Conservation (phyloP, 352 stramenopile species). For the Globisporangium splendens region DNA sequence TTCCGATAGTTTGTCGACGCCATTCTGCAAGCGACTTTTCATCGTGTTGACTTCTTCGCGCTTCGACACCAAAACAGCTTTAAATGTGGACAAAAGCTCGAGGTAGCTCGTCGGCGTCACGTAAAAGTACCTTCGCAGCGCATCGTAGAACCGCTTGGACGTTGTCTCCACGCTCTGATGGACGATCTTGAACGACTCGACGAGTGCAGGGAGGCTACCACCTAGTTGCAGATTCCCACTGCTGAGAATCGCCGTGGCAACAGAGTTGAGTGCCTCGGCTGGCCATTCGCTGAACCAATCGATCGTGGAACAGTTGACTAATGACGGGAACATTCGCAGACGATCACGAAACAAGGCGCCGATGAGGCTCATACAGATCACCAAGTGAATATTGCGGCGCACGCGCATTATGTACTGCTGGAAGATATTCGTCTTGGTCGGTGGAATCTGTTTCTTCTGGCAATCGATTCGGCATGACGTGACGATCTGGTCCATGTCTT, state of each 20-base stretch:
- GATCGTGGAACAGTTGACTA: conserved; percentile 87
- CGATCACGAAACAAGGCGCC: conserved; percentile 77
- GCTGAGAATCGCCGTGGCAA: conserved; percentile 82
- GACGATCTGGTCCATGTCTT: conserved; percentile 92
- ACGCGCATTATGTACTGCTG: conserved; percentile 92
- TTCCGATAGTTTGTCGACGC: conserved; percentile 84
- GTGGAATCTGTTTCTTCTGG: conserved; percentile 85
- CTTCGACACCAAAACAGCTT: conserved; percentile 83
- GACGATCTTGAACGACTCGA: conserved; percentile 86
- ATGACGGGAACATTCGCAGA: conserved; percentile 84
- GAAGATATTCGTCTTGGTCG: conserved; percentile 95
- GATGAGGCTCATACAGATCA: conserved; percentile 87
- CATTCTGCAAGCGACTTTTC: conserved; percentile 80
- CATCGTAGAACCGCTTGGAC: conserved; percentile 85
- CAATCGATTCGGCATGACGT: conserved; percentile 90
- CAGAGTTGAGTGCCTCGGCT: conserved; percentile 78
- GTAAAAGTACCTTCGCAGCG: conserved; percentile 88
- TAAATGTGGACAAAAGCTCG: conserved; percentile 91
- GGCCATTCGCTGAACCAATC: conserved; percentile 90
- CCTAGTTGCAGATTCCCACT: conserved; percentile 73
- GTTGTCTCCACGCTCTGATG: conserved; percentile 88
- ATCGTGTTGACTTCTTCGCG: conserved; percentile 89
- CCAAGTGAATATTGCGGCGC: conserved; percentile 88
- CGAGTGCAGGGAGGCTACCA: conserved; percentile 43
- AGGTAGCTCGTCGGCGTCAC: conserved; percentile 93